These are phyloP conservation scores for Phaeosphaeriaceae sp. DNA, from an alignment of 2,329 filamentous ascomycete species.

Conservation along the genomic window DNA sequence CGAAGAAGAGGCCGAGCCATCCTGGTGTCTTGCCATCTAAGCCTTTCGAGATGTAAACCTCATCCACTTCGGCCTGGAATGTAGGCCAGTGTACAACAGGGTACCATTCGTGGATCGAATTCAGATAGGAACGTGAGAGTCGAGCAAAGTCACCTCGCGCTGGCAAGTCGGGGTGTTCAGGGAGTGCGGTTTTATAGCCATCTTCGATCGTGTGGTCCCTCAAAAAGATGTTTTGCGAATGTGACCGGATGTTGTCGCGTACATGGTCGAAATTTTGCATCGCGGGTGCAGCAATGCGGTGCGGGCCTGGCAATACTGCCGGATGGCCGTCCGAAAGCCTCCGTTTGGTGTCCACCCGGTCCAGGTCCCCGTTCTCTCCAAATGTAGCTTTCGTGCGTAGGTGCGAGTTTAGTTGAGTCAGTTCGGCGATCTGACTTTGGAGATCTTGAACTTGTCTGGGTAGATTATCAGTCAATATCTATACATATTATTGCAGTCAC, in stretches of 20 bases:
- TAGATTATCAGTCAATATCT: slow-evolving; percentile 15
- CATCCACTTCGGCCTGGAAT: slow-evolving; percentile 78
- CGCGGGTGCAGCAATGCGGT: slow-evolving; percentile 64
- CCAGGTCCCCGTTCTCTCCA: slow-evolving; percentile 54
- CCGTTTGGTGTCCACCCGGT: slow-evolving; percentile 49
- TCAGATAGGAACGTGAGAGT: slow-evolving; percentile 77
- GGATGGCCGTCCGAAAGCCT: slow-evolving; percentile 49
- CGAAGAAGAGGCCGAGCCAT: slow-evolving; percentile 83
- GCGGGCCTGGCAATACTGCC: slow-evolving; percentile 16
- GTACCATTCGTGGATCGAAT: slow-evolving; percentile 78
- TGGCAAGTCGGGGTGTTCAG: slow-evolving; percentile 66
- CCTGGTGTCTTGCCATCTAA: slow-evolving; percentile 68
- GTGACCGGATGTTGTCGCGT: slow-evolving; percentile 73
- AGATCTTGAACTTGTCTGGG: slow-evolving; percentile 89
- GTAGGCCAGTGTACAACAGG: slow-evolving; percentile 89
- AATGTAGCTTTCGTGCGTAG: slow-evolving; percentile 70
- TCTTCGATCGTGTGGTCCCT: slow-evolving; percentile 37
- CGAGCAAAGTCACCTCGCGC: slow-evolving; percentile 73
- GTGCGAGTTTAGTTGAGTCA: slow-evolving; percentile 80
- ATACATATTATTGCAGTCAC: neutral
- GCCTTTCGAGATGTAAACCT: slow-evolving; percentile 72
- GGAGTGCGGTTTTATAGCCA: neutral
- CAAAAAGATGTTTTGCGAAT: slow-evolving; percentile 77
- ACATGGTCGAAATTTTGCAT: slow-evolving; percentile 75
- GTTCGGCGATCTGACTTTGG: slow-evolving; percentile 84